A percentile compares a stretch with the other conserved stretches of the same genome.
phyloP scores from a whole-genome alignment of 768 basidiomycete species.

The Porpolomopsis calyptriformis region DNA sequence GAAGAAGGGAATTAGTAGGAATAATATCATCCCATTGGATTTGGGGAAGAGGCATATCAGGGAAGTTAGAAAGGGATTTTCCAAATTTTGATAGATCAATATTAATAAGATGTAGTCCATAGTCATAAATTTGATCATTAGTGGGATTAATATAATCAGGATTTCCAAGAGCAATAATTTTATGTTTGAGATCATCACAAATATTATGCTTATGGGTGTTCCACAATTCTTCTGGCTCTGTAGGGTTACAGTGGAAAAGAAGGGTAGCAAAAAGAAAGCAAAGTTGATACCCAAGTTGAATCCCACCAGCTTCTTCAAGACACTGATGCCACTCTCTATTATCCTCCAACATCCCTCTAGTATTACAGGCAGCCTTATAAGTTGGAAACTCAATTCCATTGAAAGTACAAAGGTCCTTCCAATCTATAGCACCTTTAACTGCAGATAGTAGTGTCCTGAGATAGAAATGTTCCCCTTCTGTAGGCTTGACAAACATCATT shows the following conservation, averaged over 20 bases:
- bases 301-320: conserved; percentile 28
- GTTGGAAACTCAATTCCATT: conserved; percentile 17
- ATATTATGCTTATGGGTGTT: conserved; percentile 21
- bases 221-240: conserved; percentile 29
- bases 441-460: conserved; percentile 28
- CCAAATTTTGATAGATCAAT: conserved; percentile 16
- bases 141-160: conserved; percentile 32
- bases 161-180: conserved; percentile 28
- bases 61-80: conserved; percentile 13
- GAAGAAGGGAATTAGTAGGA: conserved; percentile 19
- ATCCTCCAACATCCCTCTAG: conserved; percentile 33
- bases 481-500: conserved; percentile 21
- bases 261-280: conserved; percentile 32
- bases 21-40: conserved; percentile 18
- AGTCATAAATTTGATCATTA: too few species aligned
- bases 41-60: conserved; percentile 21
- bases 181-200: conserved; percentile 28
- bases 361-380: too few species aligned
- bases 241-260: conserved; percentile 23
- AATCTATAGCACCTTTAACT: conserved; percentile 24
- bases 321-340: conserved; percentile 38
- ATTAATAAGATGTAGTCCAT: too few species aligned
- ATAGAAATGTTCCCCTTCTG: conserved; percentile 28
- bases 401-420: conserved; percentile 17
- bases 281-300: conserved; percentile 27